A percentile compares a stretch with the other conserved stretches of the same genome.
These are phyloP conservation scores for Lanmaoa pseudosensibilis DNA, from an alignment of 768 basidiomycete species.

Conservation along the genomic window DNA sequence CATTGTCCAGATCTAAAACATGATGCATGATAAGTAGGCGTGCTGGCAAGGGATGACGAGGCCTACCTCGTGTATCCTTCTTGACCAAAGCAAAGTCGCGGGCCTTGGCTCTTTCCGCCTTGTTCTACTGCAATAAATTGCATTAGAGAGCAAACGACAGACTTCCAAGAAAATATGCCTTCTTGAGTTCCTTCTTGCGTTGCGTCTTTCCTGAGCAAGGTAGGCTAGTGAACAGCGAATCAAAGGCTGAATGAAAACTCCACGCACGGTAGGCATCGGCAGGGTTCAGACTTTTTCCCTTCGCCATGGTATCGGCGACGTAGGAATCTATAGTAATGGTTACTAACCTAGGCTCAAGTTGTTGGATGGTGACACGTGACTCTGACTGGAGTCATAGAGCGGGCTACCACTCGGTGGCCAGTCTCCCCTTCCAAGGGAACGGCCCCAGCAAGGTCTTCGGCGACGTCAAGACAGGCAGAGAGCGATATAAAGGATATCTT, in stretches of 20 bases:
- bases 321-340: too few species aligned
- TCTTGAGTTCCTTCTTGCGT: conserved; percentile 93
- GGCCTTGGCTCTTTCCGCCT: conserved; percentile 74
- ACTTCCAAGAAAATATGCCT: conserved; percentile 44
- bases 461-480: conserved; percentile 3
- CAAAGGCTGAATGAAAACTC: neutral
- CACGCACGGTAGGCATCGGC: conserved; percentile 89
- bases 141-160: conserved; percentile 13
- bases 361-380: conserved; percentile 30
- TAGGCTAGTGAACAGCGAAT: neutral
- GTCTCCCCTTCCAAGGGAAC: conserved; percentile 52
- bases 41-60: neutral
- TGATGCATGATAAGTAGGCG: conserved; percentile 7
- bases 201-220: conserved; percentile 74
- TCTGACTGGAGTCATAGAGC: conserved; percentile 20
- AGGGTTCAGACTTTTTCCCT: conserved; percentile 85
- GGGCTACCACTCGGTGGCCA: conserved; percentile 23
- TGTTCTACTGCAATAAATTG: conserved; percentile 72
- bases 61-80: conserved; percentile 83
- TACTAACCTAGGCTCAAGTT: too few species aligned
- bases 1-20: conserved; percentile 72
- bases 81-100: conserved; percentile 92
- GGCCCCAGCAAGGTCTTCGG: conserved; percentile 29
- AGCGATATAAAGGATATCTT: conserved; percentile 20
- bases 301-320: conserved; percentile 56